Percentiles rank a stretch among this genome's conserved stretches.
phyloP scores from a whole-genome alignment of 768 basidiomycete genomes.

The Pulveroboletus sp. region DNA sequence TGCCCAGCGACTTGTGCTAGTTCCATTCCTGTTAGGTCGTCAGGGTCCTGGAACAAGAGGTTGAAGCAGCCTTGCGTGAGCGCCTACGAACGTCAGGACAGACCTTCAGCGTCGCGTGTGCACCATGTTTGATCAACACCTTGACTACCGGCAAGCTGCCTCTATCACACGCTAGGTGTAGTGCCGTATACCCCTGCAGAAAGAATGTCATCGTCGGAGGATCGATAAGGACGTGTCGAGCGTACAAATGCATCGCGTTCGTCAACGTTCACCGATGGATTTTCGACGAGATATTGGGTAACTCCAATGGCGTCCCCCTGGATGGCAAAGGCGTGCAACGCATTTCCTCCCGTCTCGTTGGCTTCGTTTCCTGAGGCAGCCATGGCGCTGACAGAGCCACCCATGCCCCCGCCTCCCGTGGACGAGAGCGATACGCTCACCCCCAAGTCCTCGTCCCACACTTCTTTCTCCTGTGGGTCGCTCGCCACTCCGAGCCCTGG shows the following conservation, averaged over 20 bases:
- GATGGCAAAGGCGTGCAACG: constrained; percentile 62
- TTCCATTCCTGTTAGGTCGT: constrained; percentile 56
- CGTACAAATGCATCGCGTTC: constrained; percentile 70
- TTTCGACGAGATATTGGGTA: constrained; percentile 37
- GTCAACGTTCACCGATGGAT: constrained; percentile 49
- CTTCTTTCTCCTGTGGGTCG: constrained; percentile 26
- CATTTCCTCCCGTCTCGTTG: constrained; percentile 37
- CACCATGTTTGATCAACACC: constrained; percentile 59
- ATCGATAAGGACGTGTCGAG: constrained; percentile 3
- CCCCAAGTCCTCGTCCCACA: constrained; percentile 41
- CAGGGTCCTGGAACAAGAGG: constrained; percentile 50
- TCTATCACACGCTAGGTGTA: constrained; percentile 85
- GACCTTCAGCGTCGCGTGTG: constrained; percentile 63
- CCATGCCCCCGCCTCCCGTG: constrained; percentile 40
- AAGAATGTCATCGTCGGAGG: constrained; percentile 2
- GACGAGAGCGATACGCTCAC: constrained; percentile 21
- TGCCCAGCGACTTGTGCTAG: constrained; percentile 58
- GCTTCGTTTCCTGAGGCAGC: constrained; percentile 35
- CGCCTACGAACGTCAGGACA: background rate
- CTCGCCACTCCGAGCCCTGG: constrained; percentile 26
- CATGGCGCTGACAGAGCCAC: constrained; percentile 60
- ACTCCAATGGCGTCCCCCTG: constrained; percentile 48
- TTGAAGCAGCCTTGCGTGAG: constrained; percentile 2
- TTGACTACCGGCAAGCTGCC: constrained; percentile 57
- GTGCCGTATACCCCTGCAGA: constrained; percentile 75